Conservation (phyloP, 768 basidiomycete species). For the Fibroporia radiculosa region DNA sequence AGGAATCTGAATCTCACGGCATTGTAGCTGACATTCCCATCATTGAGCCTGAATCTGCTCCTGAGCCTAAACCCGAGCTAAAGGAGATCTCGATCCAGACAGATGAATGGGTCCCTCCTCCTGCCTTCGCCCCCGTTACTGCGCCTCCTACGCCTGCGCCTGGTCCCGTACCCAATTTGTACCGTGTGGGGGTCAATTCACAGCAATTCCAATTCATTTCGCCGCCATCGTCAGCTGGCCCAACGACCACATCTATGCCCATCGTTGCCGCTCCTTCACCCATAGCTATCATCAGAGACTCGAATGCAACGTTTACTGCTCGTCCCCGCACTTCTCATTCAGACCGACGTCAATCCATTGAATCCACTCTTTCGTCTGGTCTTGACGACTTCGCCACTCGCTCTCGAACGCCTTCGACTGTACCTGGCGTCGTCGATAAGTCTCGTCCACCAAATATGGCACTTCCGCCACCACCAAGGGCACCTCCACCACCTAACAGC, state of each 20-base stretch:
- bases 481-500: slow-evolving; percentile 60
- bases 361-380: slow-evolving; percentile 53
- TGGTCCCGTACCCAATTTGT: slow-evolving; percentile 32
- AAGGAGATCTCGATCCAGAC: slow-evolving; percentile 78
- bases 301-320: slow-evolving; percentile 37
- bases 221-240: slow-evolving; percentile 35
- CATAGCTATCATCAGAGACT: slow-evolving; percentile 41
- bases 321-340: slow-evolving; percentile 43
- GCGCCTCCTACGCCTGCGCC: slow-evolving; percentile 20
- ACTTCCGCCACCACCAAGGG: slow-evolving; percentile 69
- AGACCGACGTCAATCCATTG: slow-evolving; percentile 65
- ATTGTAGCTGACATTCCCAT: slow-evolving; percentile 9
- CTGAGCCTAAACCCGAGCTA: slow-evolving; percentile 49
- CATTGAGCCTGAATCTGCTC: slow-evolving; percentile 17
- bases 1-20: slow-evolving; percentile 7
- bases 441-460: slow-evolving; percentile 80
- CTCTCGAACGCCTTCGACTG: slow-evolving; percentile 56
- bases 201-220: slow-evolving; percentile 66
- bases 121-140: slow-evolving; percentile 20
- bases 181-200: slow-evolving; percentile 48
- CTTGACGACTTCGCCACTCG: slow-evolving; percentile 41
- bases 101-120: slow-evolving; percentile 50
- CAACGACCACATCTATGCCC: slow-evolving; percentile 25
- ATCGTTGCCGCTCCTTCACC: slow-evolving; percentile 33
- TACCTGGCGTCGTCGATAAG: slow-evolving; percentile 56